Evolutionary conservation across 345 rosid genomes (phyloP).

Genomic region (Eucalyptus rudis): DNA sequence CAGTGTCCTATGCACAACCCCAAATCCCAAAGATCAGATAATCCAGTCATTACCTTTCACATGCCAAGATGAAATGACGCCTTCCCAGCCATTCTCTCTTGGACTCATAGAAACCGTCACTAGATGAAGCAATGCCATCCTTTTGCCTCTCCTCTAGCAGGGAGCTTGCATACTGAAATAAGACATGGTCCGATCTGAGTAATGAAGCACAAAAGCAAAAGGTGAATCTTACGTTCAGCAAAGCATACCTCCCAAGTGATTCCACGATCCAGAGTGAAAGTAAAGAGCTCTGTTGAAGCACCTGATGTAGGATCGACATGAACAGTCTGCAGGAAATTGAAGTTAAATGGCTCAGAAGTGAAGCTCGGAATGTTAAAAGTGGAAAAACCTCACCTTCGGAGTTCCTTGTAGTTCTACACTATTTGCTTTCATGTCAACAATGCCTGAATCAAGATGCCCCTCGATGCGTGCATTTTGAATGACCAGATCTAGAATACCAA

Average conservation of each 20-base stretch:
- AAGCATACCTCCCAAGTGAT: slow-evolving; percentile 76
- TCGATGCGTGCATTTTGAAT: slow-evolving; percentile 90
- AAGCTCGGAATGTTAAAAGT: not conserved
- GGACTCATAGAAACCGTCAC: slow-evolving; percentile 95
- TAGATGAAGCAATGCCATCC: slow-evolving; percentile 71
- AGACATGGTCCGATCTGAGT: not conserved
- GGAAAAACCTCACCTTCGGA: slow-evolving; percentile 61
- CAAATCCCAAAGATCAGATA: not conserved
- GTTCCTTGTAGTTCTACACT: slow-evolving; percentile 61
- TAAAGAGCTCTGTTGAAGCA: slow-evolving; percentile 80
- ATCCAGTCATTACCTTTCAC: slow-evolving; percentile 54
- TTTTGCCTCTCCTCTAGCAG: slow-evolving; percentile 68
- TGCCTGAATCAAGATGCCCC: slow-evolving; percentile 93
- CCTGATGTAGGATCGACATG: slow-evolving; percentile 96
- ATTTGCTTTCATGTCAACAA: slow-evolving; percentile 94
- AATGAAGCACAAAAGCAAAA: not conserved
- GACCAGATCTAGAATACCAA: slow-evolving; percentile 76
- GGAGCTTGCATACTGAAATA: slow-evolving; percentile 57
- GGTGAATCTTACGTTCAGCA: not conserved
- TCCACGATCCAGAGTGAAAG: slow-evolving; percentile 93
- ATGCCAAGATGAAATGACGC: slow-evolving; percentile 82
- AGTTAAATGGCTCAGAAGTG: slow-evolving; percentile 1
- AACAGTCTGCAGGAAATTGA: slow-evolving; percentile 49
- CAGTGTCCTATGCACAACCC: not conserved
- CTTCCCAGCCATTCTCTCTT: slow-evolving; percentile 95